These are phyloP conservation scores for Phalaenopsis equestris DNA, from an alignment of 106 monocot genomes.

Conservation along the genomic window DNA sequence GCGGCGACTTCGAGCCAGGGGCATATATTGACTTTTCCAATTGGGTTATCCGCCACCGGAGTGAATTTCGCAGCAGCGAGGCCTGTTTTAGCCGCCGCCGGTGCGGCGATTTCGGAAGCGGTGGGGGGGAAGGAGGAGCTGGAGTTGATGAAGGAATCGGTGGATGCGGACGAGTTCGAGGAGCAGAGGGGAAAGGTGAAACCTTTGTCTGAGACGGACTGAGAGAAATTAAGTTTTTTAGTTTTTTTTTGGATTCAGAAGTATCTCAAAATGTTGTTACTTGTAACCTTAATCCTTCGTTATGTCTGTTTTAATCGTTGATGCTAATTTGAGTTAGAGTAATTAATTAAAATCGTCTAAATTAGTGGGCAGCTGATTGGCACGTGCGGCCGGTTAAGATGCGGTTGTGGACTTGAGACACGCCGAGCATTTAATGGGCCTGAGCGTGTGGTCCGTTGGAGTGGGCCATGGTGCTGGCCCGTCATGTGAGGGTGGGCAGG, in stretches of 20 bases:
- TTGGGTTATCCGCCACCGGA: background rate
- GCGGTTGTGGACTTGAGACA: no score
- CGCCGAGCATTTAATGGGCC: background rate
- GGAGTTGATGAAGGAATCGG: conserved; percentile 3
- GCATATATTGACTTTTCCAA: conserved; percentile 23
- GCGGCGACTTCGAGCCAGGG: background rate
- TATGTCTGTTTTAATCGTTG: no score
- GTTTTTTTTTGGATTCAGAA: background rate
- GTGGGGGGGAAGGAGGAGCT: background rate
- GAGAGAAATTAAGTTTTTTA: background rate
- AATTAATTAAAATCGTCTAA: no score
- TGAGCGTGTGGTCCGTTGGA: background rate
- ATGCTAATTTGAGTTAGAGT: no score
- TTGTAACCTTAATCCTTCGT: no score
- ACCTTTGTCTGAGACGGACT: background rate
- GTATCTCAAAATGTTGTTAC: no score
- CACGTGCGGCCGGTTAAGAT: no score
- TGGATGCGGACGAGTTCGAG: background rate
- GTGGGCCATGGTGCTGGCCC: background rate
- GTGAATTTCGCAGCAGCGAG: background rate
- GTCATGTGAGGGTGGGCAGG: background rate
- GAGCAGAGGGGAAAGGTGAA: background rate
- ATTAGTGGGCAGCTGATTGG: no score
- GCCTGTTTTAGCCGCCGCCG: background rate
- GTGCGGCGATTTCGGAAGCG: background rate